Base-by-base conservation (phyloP, 768 basidiomycete species). In the Tulasnella calospora region DNA sequence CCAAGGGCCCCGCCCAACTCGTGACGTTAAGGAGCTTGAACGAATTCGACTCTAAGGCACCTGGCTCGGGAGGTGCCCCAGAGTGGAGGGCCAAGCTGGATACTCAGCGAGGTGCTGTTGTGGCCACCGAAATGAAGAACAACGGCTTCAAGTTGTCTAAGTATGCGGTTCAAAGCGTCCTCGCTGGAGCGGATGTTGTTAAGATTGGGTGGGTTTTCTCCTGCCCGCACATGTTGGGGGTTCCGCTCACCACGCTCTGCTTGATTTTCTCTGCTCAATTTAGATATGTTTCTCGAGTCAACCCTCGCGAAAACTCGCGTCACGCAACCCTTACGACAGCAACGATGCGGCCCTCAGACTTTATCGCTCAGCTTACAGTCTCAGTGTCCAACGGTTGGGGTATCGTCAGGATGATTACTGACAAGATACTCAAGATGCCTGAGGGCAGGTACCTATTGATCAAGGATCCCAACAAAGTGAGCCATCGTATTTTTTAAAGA, bases 91-190 rank as follows among this genome's bases (percentile, higher is more conserved):
- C 93, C n/a, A 97, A 97, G 85, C 86, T 99, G 61, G 98, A 99
- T 85, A 91, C 93, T 6, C 96, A 98, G 85, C 90, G 96, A 69
- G 98, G 98, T 80, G 98, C 98, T 2, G 97, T 99, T 61, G 96
- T 99, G 79, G 95, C 98, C 46, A 96, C 95, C 35, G 98, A 99
- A 88, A 99, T 99, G 98, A 99, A 99, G 87, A 99, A 99, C 86
- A 99, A 99, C 86, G 94, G 92, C 82, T 96, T 92, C 86, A 99
- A 99, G 85, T 89, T 99, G 38, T 96, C 96, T 27, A 93, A 97
- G 82, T 99, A 97, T 96, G 92, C 97, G 0, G 94, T 98, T 23
- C 96, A 98, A 87, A 93, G 93, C 83, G 88, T 98, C 51, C 87
- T 99, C 46, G 95, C 98, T 67, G 98, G 98, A 67, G 97, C 96